Conservation (phyloP, 2,329 filamentous ascomycete species). For the Pseudocercospora pini-densiflorae region DNA sequence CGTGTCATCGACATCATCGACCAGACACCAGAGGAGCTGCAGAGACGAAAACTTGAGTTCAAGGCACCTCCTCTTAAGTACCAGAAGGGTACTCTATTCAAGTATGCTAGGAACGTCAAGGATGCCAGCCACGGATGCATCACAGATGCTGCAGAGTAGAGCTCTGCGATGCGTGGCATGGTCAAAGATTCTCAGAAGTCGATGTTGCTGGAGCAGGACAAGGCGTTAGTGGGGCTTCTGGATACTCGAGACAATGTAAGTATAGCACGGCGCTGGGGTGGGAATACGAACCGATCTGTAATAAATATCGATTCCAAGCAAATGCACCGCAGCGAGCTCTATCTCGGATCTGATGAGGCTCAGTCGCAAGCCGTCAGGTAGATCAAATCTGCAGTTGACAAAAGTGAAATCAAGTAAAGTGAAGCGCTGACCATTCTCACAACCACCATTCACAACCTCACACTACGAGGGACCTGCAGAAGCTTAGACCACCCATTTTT, state of each 20-base stretch:
- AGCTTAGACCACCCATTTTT: neutral
- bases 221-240: neutral
- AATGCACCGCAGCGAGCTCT: neutral
- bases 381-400: neutral
- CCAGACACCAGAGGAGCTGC: conserved; percentile 67
- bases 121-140: conserved; percentile 65
- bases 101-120: conserved; percentile 61
- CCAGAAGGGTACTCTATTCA: conserved; percentile 62
- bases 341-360: neutral
- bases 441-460: neutral
- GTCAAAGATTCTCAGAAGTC: neutral
- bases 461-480: neutral
- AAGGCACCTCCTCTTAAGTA: conserved; percentile 61
- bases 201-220: neutral
- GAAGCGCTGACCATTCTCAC: neutral
- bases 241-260: neutral
- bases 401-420: neutral
- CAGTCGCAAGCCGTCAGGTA: neutral
- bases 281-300: neutral
- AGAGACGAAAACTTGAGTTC: conserved; percentile 56
- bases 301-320: neutral
- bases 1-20: conserved; percentile 66
- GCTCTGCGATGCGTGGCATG: neutral
- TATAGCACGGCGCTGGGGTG: conserved; percentile 7
- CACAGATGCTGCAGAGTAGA: conserved; percentile 49